A percentile compares a stretch with the other conserved stretches of the same genome.
phyloP scores from a whole-genome alignment of 148 eudicot species.

The Amaranthus cruentus region DNA sequence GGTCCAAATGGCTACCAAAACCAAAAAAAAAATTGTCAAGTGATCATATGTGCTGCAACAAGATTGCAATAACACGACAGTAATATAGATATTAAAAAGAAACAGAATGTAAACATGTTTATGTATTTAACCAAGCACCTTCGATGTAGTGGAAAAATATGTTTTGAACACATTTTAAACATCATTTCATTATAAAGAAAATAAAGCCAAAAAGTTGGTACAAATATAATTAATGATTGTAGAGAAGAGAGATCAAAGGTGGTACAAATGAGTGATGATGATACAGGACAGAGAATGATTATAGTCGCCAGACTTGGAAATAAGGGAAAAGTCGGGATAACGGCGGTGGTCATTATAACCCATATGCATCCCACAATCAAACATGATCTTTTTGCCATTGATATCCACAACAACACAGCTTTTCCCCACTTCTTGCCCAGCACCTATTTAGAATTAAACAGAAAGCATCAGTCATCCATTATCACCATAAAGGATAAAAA shows the following conservation, averaged over 20 bases:
- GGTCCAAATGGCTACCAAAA: conserved; percentile 76
- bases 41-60: not conserved
- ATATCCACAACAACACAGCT: conserved; percentile 81
- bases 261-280: conserved; percentile 76
- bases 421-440: conserved; percentile 98
- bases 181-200: not conserved
- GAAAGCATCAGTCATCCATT: not conserved
- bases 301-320: conserved; percentile 54
- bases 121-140: too few species aligned
- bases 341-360: conserved; percentile 61
- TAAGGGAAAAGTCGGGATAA: conserved; percentile 81
- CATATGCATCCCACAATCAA: conserved; percentile 99
- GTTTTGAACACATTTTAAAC: too few species aligned
- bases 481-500: not conserved
- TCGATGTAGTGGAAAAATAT: too few species aligned
- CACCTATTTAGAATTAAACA: conserved; percentile 42
- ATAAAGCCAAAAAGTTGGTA: not conserved
- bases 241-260: not conserved
- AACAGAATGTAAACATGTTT: too few species aligned
- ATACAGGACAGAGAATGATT: conserved; percentile 53
- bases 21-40: conserved; percentile 6
- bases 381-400: conserved; percentile 87
- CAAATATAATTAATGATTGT: not conserved
- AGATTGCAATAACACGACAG: not conserved
- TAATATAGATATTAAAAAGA: too few species aligned